phyloP scores from a whole-genome alignment of 768 basidiomycete species.

The Boletus fagicola region DNA sequence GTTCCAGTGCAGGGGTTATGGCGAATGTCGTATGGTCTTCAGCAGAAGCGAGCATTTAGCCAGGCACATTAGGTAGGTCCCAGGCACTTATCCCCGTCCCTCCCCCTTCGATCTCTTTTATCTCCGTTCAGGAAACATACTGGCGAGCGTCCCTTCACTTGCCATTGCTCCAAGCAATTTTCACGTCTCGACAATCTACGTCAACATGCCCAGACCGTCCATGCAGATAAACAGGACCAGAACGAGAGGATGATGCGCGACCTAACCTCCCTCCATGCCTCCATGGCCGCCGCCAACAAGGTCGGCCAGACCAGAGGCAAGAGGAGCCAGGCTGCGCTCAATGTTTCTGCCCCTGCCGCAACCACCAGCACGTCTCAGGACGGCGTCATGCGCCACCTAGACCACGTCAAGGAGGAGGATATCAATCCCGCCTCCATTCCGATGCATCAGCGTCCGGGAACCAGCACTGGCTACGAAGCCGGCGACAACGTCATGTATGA shows the following conservation, averaged over 20 bases:
- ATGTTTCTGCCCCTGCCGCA: not conserved
- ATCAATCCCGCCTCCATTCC: slow-evolving; percentile 25
- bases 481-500: slow-evolving; percentile 31
- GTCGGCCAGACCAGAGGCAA: slow-evolving; percentile 38
- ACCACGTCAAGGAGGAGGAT: slow-evolving; percentile 46
- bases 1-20: slow-evolving; percentile 93
- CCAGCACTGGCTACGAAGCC: slow-evolving; percentile 70
- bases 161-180: slow-evolving; percentile 94
- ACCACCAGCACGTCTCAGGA: slow-evolving; percentile 19
- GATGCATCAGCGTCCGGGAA: slow-evolving; percentile 61
- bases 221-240: slow-evolving; percentile 87
- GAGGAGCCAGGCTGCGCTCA: slow-evolving; percentile 31
- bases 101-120: slow-evolving; percentile 23
- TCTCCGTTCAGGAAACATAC: slow-evolving; percentile 82
- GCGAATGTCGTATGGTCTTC: slow-evolving; percentile 96
- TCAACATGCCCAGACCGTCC: slow-evolving; percentile 96
- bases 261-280: slow-evolving; percentile 77
- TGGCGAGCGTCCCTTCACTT: slow-evolving; percentile 93
- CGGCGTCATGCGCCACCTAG: slow-evolving; percentile 18
- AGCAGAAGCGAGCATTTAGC: slow-evolving; percentile 94
- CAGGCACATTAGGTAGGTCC: slow-evolving; percentile 84
- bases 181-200: slow-evolving; percentile 95
- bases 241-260: slow-evolving; percentile 93
- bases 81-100: slow-evolving; percentile 21
- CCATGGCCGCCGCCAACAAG: slow-evolving; percentile 62